Conservation (phyloP, 805 yeast species). For the Ogataea saltuana region DNA sequence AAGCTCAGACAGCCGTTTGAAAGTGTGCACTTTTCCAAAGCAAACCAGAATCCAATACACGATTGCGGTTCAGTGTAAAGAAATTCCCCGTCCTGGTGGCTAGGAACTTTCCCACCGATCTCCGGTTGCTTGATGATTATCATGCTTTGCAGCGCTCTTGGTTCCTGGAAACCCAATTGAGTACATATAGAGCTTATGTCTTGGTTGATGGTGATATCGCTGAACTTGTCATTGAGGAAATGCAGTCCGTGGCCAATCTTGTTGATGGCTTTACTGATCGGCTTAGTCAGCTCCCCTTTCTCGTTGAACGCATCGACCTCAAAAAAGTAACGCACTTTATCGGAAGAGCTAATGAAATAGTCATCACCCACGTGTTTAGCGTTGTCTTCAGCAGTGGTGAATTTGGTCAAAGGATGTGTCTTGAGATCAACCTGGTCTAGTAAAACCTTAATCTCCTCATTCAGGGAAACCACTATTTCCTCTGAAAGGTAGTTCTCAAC, state of each 20-base stretch:
- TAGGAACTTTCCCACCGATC: constrained; percentile 71
- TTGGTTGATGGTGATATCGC: constrained; percentile 49
- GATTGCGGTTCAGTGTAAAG: constrained; percentile 69
- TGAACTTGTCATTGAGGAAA: constrained; percentile 51
- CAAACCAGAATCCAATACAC: constrained; percentile 82
- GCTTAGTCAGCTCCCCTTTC: constrained; percentile 50
- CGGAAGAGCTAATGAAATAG: constrained; percentile 68
- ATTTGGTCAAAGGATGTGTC: constrained; percentile 68
- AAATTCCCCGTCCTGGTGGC: constrained; percentile 76
- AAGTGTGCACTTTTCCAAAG: constrained; percentile 68
- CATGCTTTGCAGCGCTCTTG: constrained; percentile 78
- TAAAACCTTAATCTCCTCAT: constrained; percentile 45
- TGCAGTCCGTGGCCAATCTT: constrained; percentile 83
- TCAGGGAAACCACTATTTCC: constrained; percentile 42
- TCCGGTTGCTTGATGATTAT: constrained; percentile 76
- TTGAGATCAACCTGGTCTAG: constrained; percentile 50
- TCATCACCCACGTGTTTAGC: constrained; percentile 69
- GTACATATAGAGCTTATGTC: constrained; percentile 53
- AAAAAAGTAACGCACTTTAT: constrained; percentile 67
- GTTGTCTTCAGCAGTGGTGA: constrained; percentile 54
- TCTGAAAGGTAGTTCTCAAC: constrained; percentile 53
- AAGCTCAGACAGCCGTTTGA: constrained; percentile 70
- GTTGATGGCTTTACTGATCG: constrained; percentile 61
- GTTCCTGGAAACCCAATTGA: constrained; percentile 57
- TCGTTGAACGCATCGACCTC: constrained; percentile 68